A percentile compares a stretch with the other conserved stretches of the same genome.
Evolutionary conservation across 78 protist genomes (phyloP).

Genomic region (slime mould (Dictyostelium discoideum)): dicty_2.7 NC_007089.4:3332001-3332500

Average conservation of each 20-base stretch:
- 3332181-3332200: constrained; percentile 54
- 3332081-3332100: constrained; percentile 40
- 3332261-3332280: neutral
- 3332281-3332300: neutral
- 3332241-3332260: neutral
- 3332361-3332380: too few relatives aligned
- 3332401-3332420: neutral
- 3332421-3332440: neutral
- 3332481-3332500: neutral
- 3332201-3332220: neutral
- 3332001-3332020: constrained; percentile 72
- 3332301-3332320: neutral
- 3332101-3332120: constrained; percentile 65
- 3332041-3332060: constrained; percentile 42
- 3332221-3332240: neutral
- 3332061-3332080: constrained; percentile 67
- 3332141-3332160: constrained; percentile 29
- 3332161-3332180: constrained; percentile 45
- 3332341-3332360: too few relatives aligned
- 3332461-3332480: neutral
- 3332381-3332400: too few relatives aligned
- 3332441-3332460: neutral
- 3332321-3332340: too few relatives aligned
- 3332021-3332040: constrained; percentile 29
- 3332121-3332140: neutral